phyloP scores from a whole-genome alignment of 169 alveolate species.

The Eimeria falciformis region DNA sequence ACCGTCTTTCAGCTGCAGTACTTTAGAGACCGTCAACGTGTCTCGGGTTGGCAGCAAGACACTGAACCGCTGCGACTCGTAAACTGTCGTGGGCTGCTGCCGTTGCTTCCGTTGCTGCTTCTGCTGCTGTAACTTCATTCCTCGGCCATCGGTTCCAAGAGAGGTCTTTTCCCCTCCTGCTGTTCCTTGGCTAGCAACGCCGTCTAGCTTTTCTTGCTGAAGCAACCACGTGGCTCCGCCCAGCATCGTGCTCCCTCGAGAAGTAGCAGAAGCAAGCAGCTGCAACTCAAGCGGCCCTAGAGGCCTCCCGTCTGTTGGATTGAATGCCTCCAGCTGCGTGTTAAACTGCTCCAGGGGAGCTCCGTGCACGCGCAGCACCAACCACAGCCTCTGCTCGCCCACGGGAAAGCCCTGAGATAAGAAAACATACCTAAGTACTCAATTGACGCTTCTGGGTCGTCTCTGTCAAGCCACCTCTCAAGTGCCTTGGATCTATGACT shows the following conservation, averaged over 20 bases:
- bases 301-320: conserved; percentile 64
- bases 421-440: not conserved
- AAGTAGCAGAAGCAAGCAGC: conserved; percentile 41
- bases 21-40: conserved; percentile 71
- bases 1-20: conserved; percentile 80
- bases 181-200: not conserved
- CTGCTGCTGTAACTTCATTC: not conserved
- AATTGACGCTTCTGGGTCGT: no score
- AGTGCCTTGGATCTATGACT: no score
- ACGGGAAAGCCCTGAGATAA: conserved; percentile 74
- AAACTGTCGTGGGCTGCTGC: conserved; percentile 34
- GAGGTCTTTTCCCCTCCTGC: not conserved
- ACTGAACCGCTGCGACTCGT: conserved; percentile 73
- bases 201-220: conserved; percentile 33
- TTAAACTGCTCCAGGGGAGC: conserved; percentile 75
- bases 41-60: conserved; percentile 75
- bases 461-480: no score
- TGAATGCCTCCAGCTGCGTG: conserved; percentile 46
- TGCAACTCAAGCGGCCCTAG: conserved; percentile 49
- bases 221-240: conserved; percentile 48
- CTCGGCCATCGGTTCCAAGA: not conserved
- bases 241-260: conserved; percentile 45
- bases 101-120: conserved; percentile 17
- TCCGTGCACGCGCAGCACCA: conserved; percentile 72
- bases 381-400: conserved; percentile 75